These are phyloP conservation scores for Zymoseptoria ardabiliae DNA, from an alignment of 2,329 filamentous ascomycete species.

Conservation along the genomic window DNA sequence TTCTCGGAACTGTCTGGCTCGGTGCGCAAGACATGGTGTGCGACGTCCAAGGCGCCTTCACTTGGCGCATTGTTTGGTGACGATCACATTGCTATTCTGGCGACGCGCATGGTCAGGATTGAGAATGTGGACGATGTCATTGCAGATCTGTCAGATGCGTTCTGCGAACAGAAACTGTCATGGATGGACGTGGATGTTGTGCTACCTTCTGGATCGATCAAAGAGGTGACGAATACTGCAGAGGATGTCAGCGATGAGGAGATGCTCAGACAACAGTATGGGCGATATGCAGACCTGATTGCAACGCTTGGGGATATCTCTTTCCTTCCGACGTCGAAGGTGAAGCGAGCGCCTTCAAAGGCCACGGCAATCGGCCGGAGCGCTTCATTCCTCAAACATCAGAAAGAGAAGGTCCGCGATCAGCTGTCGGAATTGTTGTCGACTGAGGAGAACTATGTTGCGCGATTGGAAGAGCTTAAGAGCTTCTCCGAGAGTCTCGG, in stretches of 20 bases:
- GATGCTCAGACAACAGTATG: slow-evolving; percentile 58
- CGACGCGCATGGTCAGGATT: slow-evolving; percentile 73
- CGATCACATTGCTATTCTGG: slow-evolving; percentile 85
- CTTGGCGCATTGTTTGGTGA: slow-evolving; percentile 72
- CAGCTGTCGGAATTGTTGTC: slow-evolving; percentile 87
- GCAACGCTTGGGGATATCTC: slow-evolving; percentile 74
- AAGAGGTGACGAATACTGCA: slow-evolving; percentile 21
- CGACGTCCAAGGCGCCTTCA: slow-evolving; percentile 45
- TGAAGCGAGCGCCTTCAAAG: slow-evolving; percentile 80
- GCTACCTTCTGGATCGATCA: slow-evolving; percentile 67
- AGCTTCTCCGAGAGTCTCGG: slow-evolving; percentile 77
- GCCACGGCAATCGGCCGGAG: slow-evolving; percentile 72
- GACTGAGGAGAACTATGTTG: slow-evolving; percentile 89
- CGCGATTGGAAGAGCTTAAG: slow-evolving; percentile 58
- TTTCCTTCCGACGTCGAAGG: slow-evolving; percentile 76
- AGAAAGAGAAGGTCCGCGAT: slow-evolving; percentile 77
- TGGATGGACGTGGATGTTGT: slow-evolving; percentile 86
- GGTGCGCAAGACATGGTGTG: slow-evolving; percentile 63
- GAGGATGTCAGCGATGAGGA: slow-evolving; percentile 26
- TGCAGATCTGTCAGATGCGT: slow-evolving; percentile 62
- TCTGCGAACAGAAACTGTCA: slow-evolving; percentile 73
- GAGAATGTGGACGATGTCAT: slow-evolving; percentile 70
- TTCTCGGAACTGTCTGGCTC: slow-evolving; percentile 76
- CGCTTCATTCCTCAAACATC: slow-evolving; percentile 68
- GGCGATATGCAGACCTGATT: slow-evolving; percentile 67